phyloP scores from a whole-genome alignment of 495 filamentous ascomycete genomes.

The Aspergillus sclerotioniger region DNA sequence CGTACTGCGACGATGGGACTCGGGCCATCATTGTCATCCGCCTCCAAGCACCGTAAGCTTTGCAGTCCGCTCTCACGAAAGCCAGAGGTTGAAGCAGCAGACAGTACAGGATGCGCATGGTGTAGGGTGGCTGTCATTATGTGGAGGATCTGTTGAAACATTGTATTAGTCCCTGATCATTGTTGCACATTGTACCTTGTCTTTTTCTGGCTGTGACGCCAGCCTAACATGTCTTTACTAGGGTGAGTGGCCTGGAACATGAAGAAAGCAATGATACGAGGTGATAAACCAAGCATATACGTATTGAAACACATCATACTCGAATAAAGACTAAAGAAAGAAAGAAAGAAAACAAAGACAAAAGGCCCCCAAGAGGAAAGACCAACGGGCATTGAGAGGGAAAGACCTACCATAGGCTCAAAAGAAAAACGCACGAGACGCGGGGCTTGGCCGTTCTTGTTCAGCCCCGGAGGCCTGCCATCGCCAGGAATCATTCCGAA shows the following conservation, averaged over 20 bases:
- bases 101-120: conserved; percentile 69
- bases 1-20: conserved; percentile 80
- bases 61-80: conserved; percentile 85
- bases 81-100: conserved; percentile 72
- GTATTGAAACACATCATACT: background rate
- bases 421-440: conserved; percentile 87
- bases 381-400: background rate
- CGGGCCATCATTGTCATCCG: conserved; percentile 24
- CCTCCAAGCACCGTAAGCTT: conserved; percentile 40
- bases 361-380: background rate
- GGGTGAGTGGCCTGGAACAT: too few relatives aligned
- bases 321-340: background rate
- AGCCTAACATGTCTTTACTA: background rate
- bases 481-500: conserved; percentile 36
- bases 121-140: conserved; percentile 69
- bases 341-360: conserved; percentile 1
- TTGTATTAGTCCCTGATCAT: background rate
- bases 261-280: too few relatives aligned
- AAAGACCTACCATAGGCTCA: conserved; percentile 77
- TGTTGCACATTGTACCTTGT: background rate
- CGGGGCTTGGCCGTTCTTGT: conserved; percentile 23
- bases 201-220: background rate
- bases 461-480: conserved; percentile 27
- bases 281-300: background rate
- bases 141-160: conserved; percentile 70